A percentile compares a stretch with the other conserved stretches of the same genome.
phyloP scores from a whole-genome alignment of 257 asterid genomes.

The Knoxia roxburghii region DNA sequence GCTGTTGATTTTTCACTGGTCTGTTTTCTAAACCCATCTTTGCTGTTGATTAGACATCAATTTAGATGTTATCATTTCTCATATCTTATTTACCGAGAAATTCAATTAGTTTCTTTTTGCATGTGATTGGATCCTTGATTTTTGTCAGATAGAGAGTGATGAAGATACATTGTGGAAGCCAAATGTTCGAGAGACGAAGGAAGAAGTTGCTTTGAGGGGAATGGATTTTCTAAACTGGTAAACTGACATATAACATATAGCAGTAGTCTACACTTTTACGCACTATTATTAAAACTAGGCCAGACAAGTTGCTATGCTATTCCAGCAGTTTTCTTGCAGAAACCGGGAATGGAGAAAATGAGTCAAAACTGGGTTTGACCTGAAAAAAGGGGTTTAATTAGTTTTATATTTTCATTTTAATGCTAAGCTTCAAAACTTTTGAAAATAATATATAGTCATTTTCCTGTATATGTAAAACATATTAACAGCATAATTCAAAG shows the following conservation, averaged over 20 bases:
- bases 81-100: background rate
- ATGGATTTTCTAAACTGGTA: slow-evolving; percentile 70
- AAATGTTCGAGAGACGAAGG: slow-evolving; percentile 75
- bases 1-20: slow-evolving; percentile 84
- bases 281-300: no score
- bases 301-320: no score
- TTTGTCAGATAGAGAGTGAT: slow-evolving; percentile 70
- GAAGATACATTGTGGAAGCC: slow-evolving; percentile 81
- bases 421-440: no score
- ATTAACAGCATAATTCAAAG: no score
- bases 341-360: no score
- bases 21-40: slow-evolving; percentile 18
- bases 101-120: background rate
- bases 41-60: background rate
- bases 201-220: slow-evolving; percentile 75
- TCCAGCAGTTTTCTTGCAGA: no score
- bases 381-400: no score
- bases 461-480: no score
- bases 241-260: slow-evolving; percentile 7
- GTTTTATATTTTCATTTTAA: no score
- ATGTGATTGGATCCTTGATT: slow-evolving; percentile 11
- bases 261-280: background rate
- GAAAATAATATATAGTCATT: no score
- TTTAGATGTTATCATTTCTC: background rate
- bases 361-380: no score